A percentile compares a stretch with the other conserved stretches of the same genome.
Conservation (phyloP, 371 early-diverging fungal species). For the Lichtheimia corymbifera region DNA sequence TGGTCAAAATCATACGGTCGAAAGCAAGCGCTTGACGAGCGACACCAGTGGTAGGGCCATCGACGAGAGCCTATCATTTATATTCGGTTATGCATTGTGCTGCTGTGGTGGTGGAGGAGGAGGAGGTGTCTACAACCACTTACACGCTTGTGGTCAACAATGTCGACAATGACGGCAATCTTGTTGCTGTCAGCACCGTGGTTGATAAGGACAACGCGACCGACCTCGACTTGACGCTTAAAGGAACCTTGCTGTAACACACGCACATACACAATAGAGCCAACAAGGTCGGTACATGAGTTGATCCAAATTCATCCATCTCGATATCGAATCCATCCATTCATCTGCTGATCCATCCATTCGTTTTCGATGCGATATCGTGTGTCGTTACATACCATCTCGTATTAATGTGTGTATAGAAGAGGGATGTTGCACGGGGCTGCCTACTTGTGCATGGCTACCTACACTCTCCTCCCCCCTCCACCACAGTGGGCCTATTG, state of each 20-base stretch:
- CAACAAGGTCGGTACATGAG: not conserved
- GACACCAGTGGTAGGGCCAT: conserved; percentile 96
- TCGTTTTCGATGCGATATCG: not conserved
- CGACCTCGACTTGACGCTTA: conserved; percentile 96
- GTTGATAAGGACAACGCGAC: conserved; percentile 96
- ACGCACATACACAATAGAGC: not conserved
- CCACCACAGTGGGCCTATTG: too few species aligned
- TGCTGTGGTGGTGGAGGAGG: not conserved
- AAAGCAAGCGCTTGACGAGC: conserved; percentile 83
- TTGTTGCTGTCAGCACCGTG: conserved; percentile 93
- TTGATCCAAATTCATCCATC: conserved; percentile 4
- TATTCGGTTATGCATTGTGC: not conserved
- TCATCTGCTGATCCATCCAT: conserved; percentile 11
- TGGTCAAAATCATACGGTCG: conserved; percentile 90
- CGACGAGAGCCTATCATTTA: conserved; percentile 79
- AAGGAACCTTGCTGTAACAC: conserved; percentile 60
- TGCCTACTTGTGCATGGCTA: too few species aligned
- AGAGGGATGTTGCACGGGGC: not conserved
- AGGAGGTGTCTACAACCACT: conserved; percentile 20
- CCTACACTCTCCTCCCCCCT: too few species aligned
- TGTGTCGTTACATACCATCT: not conserved
- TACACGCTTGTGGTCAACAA: conserved; percentile 97
- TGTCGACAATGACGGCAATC: conserved; percentile 97
- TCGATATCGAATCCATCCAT: conserved; percentile 2
- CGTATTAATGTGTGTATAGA: not conserved